phyloP scores from a whole-genome alignment of 768 basidiomycete genomes.

The Leucosporidium scottii region DNA sequence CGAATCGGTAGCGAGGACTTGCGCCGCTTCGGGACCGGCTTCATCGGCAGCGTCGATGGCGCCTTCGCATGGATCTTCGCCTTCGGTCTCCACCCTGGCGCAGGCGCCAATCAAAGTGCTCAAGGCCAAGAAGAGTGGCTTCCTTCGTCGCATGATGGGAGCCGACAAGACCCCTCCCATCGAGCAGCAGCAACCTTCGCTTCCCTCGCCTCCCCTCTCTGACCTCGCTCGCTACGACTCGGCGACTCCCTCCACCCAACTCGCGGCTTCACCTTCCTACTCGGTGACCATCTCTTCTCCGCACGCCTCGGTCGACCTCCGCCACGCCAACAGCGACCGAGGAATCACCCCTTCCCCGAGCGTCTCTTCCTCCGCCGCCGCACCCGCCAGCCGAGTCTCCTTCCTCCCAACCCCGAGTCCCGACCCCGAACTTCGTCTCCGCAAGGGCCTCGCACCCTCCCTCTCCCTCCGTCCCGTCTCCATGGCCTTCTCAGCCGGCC shows the following conservation, averaged over 20 bases:
- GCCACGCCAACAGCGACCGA: not conserved
- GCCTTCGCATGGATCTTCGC: not conserved
- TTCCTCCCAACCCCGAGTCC: constrained; percentile 7
- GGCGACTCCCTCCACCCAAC: constrained; percentile 3
- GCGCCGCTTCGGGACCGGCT: constrained; percentile 5
- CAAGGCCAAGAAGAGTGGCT: constrained; percentile 30
- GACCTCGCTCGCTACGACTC: not conserved
- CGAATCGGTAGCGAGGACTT: constrained; percentile 7
- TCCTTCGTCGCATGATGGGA: constrained; percentile 31
- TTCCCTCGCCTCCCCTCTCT: not conserved
- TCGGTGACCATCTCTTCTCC: constrained; percentile 7
- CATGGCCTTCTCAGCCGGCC: constrained; percentile 29
- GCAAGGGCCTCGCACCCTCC: constrained; percentile 6
- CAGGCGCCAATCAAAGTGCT: constrained; percentile 1
- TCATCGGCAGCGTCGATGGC: not conserved
- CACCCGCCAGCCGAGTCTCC: constrained; percentile 2
- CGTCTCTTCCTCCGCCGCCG: not conserved
- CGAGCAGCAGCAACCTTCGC: not conserved
- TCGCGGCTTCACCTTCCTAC: not conserved
- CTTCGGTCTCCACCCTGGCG: not conserved
- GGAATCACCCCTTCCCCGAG: not conserved
- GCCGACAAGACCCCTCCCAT: constrained; percentile 8
- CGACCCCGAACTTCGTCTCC: constrained; percentile 1
- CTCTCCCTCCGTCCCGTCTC: constrained; percentile 31
- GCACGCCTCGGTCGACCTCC: not conserved